Evolutionary conservation across 2,329 filamentous ascomycete genomes (phyloP).

Genomic region (Pseudogymnoascus sp.): DNA sequence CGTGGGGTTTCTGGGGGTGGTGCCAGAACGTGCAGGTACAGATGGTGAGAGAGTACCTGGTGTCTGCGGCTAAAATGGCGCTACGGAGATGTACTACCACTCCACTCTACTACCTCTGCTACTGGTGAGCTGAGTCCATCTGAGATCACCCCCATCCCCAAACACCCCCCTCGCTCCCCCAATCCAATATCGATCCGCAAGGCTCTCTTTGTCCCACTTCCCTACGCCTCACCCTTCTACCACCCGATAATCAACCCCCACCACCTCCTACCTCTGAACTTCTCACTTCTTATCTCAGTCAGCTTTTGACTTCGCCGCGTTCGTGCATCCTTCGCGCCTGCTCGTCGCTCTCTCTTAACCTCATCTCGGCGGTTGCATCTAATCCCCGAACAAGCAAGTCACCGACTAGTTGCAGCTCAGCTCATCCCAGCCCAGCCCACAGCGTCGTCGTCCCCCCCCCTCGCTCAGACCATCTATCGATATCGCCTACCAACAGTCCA

Average conservation of each 20-base stretch:
- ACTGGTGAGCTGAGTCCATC: not conserved
- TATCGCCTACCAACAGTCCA: not conserved
- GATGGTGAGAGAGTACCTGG: not conserved
- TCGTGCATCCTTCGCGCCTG: not conserved
- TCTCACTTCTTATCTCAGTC: too few species aligned
- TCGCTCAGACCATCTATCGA: not conserved
- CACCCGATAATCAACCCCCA: not conserved
- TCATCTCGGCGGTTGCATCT: not conserved
- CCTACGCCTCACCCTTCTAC: not conserved
- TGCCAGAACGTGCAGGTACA: not conserved
- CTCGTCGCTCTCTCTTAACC: not conserved
- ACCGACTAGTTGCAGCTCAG: not conserved
- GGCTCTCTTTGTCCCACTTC: slow-evolving; percentile 1
- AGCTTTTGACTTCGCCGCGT: not conserved
- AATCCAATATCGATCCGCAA: not conserved
- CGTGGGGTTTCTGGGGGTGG: not conserved
- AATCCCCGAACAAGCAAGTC: too few species aligned
- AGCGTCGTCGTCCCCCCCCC: not conserved
- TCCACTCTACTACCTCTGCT: not conserved
- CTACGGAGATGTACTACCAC: not conserved
- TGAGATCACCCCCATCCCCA: not conserved
- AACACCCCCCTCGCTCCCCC: not conserved
- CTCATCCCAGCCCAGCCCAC: not conserved
- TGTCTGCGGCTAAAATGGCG: not conserved
- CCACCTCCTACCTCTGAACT: too few species aligned